Evolutionary conservation across 106 monocot species (phyloP).

Genomic region (Allium fistulosum): DNA sequence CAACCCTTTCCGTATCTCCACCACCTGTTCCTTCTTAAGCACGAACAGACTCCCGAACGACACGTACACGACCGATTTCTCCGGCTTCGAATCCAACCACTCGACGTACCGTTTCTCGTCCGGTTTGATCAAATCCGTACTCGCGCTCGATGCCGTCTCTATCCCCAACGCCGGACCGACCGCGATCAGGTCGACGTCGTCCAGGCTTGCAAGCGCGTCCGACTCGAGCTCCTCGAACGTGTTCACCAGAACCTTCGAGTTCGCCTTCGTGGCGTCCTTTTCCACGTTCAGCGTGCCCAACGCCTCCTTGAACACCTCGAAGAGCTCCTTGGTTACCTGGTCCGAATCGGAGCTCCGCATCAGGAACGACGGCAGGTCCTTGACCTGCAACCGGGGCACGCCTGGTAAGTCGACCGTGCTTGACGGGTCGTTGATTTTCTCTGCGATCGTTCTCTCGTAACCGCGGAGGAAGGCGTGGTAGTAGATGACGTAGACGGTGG

Average conservation of each 20-base stretch:
- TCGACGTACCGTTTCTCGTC: background rate
- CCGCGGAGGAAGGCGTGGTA: constrained; percentile 1
- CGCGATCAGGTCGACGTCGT: constrained; percentile 9
- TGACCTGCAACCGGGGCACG: background rate
- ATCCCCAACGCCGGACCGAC: constrained; percentile 15
- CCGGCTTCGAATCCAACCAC: background rate
- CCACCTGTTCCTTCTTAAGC: background rate
- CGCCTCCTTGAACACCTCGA: background rate
- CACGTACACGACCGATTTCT: background rate
- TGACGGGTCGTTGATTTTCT: background rate
- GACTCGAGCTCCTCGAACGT: constrained; percentile 23
- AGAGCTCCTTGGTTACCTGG: background rate
- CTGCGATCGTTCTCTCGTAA: background rate
- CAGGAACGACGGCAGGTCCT: background rate
- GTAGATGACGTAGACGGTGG: background rate
- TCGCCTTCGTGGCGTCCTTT: background rate
- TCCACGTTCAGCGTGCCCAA: constrained; percentile 1
- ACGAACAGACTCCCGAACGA: background rate
- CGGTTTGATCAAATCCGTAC: background rate
- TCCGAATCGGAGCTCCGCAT: too few species aligned
- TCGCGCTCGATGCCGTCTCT: constrained; percentile 2
- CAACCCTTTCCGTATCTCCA: background rate
- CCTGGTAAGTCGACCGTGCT: background rate
- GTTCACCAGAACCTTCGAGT: background rate
- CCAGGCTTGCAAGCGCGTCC: constrained; percentile 9